phyloP scores from a whole-genome alignment of 371 early-diverging fungal genomes.

The Dichotomocladium elegans region DNA sequence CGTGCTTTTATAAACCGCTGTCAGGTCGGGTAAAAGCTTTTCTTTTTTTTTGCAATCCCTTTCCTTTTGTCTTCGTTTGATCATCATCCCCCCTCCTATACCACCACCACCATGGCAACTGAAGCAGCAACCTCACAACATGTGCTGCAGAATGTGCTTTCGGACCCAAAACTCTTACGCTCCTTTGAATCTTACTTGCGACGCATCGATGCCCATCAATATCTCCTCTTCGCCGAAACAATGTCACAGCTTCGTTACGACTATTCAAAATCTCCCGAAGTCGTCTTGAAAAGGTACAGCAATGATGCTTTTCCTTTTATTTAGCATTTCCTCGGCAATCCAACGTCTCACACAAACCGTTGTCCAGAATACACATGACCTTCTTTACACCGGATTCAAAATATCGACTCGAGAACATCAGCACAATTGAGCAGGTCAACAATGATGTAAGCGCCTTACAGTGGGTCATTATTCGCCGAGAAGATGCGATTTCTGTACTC shows the following conservation, averaged over 20 bases:
- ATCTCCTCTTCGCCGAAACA: slow-evolving; percentile 44
- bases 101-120: no score
- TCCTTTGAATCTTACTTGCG: slow-evolving; percentile 29
- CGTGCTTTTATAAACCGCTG: no score
- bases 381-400: slow-evolving; percentile 28
- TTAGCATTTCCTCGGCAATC: neutral
- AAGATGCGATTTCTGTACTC: slow-evolving; percentile 21
- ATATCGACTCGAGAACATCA: slow-evolving; percentile 21
- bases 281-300: slow-evolving; percentile 25
- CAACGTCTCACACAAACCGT: neutral
- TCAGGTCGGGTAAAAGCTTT: no score
- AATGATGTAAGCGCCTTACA: slow-evolving; percentile 18
- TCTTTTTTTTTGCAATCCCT: neutral
- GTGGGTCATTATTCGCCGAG: slow-evolving; percentile 22
- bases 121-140: neutral
- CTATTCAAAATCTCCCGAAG: slow-evolving; percentile 17
- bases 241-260: slow-evolving; percentile 33
- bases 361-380: slow-evolving; percentile 33
- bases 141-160: slow-evolving; percentile 19
- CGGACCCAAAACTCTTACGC: slow-evolving; percentile 23
- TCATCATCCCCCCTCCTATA: neutral
- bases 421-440: slow-evolving; percentile 18
- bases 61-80: neutral
- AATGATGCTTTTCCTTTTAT: neutral
- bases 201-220: slow-evolving; percentile 21